Evolutionary conservation across 2,329 filamentous ascomycete genomes (phyloP).

Genomic region (Beauveria sp.): DNA sequence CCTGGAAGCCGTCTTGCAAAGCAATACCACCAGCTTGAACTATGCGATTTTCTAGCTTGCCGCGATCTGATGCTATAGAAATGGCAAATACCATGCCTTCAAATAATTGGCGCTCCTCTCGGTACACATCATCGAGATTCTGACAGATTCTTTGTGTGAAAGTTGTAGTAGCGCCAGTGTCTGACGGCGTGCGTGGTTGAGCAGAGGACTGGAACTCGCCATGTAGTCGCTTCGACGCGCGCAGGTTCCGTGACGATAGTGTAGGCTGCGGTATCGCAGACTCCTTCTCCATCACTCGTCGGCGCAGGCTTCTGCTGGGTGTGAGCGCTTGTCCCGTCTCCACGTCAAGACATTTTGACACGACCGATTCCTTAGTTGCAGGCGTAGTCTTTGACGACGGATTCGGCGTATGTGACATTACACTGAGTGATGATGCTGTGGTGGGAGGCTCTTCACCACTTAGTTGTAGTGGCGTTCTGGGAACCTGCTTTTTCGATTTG

Average conservation of each 20-base stretch:
- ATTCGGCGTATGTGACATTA: constrained; percentile 31
- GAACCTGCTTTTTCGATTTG: background rate
- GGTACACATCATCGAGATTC: constrained; percentile 20
- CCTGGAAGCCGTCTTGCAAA: constrained; percentile 68
- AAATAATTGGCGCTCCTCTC: constrained; percentile 45
- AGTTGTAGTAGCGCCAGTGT: background rate
- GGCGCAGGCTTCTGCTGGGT: constrained; percentile 11
- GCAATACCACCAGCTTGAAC: constrained; percentile 63
- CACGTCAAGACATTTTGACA: constrained; percentile 17
- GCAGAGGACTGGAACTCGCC: constrained; percentile 3
- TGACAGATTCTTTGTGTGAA: constrained; percentile 19
- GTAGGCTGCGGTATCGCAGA: background rate
- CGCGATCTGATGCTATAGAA: constrained; percentile 51
- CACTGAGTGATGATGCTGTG: constrained; percentile 24
- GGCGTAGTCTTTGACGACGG: constrained; percentile 30
- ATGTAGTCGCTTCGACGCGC: background rate
- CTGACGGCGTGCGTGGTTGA: background rate
- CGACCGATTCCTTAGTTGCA: constrained; percentile 25
- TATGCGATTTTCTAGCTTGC: constrained; percentile 53
- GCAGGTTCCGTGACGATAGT: background rate
- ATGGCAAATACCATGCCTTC: constrained; percentile 81
- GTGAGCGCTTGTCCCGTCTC: constrained; percentile 20
- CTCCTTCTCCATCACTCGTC: background rate
- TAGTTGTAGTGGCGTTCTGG: background rate
- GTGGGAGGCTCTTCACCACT: background rate